Percentiles rank a stretch among this genome's conserved stretches.
These are phyloP conservation scores for Phytophthora megakarya DNA, from an alignment of 352 stramenopile genomes.

Conservation along the genomic window DNA sequence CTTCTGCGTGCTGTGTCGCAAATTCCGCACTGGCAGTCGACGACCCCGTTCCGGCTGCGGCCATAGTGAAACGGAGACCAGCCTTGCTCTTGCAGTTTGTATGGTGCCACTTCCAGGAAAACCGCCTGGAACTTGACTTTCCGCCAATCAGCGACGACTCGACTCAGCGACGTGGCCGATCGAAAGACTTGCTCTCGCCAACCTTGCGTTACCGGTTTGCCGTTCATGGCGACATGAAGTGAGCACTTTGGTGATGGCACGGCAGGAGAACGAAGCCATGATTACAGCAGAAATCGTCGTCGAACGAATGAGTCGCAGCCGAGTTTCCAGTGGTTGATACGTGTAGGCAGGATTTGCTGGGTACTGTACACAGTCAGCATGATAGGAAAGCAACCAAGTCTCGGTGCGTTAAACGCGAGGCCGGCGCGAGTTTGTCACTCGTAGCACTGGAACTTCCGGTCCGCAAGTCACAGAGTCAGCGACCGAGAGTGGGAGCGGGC, in stretches of 20 bases:
- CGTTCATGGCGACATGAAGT: slow-evolving; percentile 20
- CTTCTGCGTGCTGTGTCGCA: slow-evolving; percentile 38
- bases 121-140: not conserved
- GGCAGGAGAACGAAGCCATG: not conserved
- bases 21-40: slow-evolving; percentile 50
- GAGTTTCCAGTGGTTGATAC: slow-evolving; percentile 26
- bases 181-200: no score
- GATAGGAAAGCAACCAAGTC: slow-evolving; percentile 4
- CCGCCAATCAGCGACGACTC: slow-evolving; percentile 8
- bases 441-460: slow-evolving; percentile 4
- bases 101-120: slow-evolving; percentile 25
- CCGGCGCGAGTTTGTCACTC: slow-evolving; percentile 17
- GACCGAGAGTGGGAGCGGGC: slow-evolving; percentile 23
- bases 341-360: slow-evolving; percentile 2
- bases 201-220: no score
- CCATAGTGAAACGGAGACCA: slow-evolving; percentile 23
- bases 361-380: not conserved
- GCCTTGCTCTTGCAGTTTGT: slow-evolving; percentile 28
- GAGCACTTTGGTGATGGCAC: slow-evolving; percentile 3
- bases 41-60: slow-evolving; percentile 5
- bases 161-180: not conserved
- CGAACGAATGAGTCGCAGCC: slow-evolving; percentile 13
- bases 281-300: not conserved
- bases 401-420: slow-evolving; percentile 9
- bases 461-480: slow-evolving; percentile 1